Base-by-base conservation (phyloP, 306 rosid genomes). In the Inga laurina region DNA sequence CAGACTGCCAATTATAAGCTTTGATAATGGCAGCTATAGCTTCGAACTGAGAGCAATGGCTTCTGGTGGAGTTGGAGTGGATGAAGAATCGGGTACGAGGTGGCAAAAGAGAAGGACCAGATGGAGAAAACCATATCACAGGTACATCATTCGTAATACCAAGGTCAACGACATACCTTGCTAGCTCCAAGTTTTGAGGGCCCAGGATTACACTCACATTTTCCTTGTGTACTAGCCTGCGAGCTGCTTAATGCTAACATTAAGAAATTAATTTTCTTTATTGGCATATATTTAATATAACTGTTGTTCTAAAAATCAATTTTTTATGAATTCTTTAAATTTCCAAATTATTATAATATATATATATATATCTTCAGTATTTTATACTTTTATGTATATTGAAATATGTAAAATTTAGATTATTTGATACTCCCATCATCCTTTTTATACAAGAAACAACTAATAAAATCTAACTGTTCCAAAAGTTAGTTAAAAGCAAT, bases 91-190 rank as follows among this genome's bases (percentile, higher is more conserved):
- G 39, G 43, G 71, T 11, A 1, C 44, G 82, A 51, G 71, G n/a
- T 3, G 84, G 86, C 27, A 86, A 82, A 24, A 87, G 83, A 21
- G 82, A 82, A 24, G 85, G 86, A 35, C 88, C 84, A 15, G 82
- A 81, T 18, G 90, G 84, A 0, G 88, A 69, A 35, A 87, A 84
- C 4, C 84, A 87, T 30, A 87, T 54, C 13, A 87, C 70, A 10
- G 90, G 87, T 2, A 87, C 82, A 13, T 35, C 43, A 24, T 76
- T 21, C 30, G 34, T 69, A 7, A 30, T 19, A 4, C 88, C 90
- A 0, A 87, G 74, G 44, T 84, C 82, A 8, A 69, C 71, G 19
- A 84, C 73, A 69, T 78, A 78, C 24, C 49, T 74, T 2, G 90
- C 90, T 80, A 84, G 79, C 65, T 66, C 62, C 24, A 84, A 87